Conservation (phyloP, 2,329 filamentous ascomycete species). For the Xylaria sp. region DNA sequence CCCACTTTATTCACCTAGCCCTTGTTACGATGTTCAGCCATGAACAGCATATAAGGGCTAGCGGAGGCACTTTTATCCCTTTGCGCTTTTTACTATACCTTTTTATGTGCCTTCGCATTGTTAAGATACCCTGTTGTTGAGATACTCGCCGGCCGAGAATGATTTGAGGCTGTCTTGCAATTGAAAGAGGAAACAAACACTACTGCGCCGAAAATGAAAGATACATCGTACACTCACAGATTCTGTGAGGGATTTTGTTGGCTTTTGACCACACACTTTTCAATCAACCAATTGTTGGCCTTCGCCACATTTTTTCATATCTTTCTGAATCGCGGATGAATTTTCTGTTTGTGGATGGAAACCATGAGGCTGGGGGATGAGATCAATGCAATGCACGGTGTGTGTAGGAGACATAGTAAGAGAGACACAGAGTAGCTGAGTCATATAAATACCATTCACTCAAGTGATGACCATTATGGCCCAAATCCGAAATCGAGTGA, state of each 20-base stretch:
- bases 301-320: slow-evolving; percentile 34
- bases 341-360: slow-evolving; percentile 29
- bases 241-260: slow-evolving; percentile 35
- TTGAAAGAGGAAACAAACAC: slow-evolving; percentile 32
- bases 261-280: slow-evolving; percentile 33
- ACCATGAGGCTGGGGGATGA: slow-evolving; percentile 22
- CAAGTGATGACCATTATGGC: background rate
- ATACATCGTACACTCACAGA: slow-evolving; percentile 26
- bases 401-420: slow-evolving; percentile 27
- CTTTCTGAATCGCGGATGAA: slow-evolving; percentile 32
- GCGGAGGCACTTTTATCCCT: slow-evolving; percentile 33
- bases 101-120: slow-evolving; percentile 38
- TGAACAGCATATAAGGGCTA: slow-evolving; percentile 23
- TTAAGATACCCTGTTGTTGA: slow-evolving; percentile 45
- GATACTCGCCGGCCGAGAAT: slow-evolving; percentile 41
- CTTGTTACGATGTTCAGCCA: slow-evolving; percentile 24
- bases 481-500: background rate
- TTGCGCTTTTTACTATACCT: slow-evolving; percentile 25
- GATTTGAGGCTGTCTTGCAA: slow-evolving; percentile 35
- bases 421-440: slow-evolving; percentile 10
- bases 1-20: slow-evolving; percentile 23
- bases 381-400: slow-evolving; percentile 28
- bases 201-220: slow-evolving; percentile 32
- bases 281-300: slow-evolving; percentile 33
- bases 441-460: slow-evolving; percentile 11